These are phyloP conservation scores for bread wheat (Triticum aestivum) DNA, from an alignment of 176 grass and related monocot genomes.

Conservation along the genomic window IWGSC_CS_RefSeq_v2.1 NC_057795.1:459433025-459433524, in stretches of 20 bases:
- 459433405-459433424: not conserved
- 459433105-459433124: constrained; percentile 61
- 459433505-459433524: constrained; percentile 20
- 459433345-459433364: constrained; percentile 21
- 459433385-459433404: not conserved
- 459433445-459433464: constrained; percentile 20
- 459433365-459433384: constrained; percentile 29
- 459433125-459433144: constrained; percentile 71
- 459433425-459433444: constrained; percentile 36
- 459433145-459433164: constrained; percentile 55
- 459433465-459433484: constrained; percentile 49
- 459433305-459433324: constrained; percentile 45
- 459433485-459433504: constrained; percentile 56
- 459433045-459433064: constrained; percentile 75
- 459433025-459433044: constrained; percentile 70
- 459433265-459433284: constrained; percentile 70
- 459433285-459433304: constrained; percentile 56
- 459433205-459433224: constrained; percentile 78
- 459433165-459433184: constrained; percentile 67
- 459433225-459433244: constrained; percentile 56
- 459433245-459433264: constrained; percentile 44
- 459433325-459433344: constrained; percentile 11
- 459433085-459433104: constrained; percentile 41
- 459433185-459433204: constrained; percentile 60
- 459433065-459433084: constrained; percentile 54